Evolutionary conservation across 805 yeast genomes (phyloP).

Genomic region (Pichia nakasei): DNA sequence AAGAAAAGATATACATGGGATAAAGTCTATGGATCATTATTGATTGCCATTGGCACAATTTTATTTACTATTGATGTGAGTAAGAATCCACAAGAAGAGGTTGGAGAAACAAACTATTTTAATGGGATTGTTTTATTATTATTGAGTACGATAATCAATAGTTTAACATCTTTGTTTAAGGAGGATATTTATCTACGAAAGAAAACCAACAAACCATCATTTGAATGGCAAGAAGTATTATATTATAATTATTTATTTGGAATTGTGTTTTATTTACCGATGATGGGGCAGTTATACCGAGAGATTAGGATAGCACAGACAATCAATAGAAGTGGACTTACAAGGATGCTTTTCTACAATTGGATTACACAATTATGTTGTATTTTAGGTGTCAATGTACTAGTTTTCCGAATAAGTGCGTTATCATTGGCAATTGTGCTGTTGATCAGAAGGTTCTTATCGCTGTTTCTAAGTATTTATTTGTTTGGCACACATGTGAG

Average conservation of each 20-base stretch:
- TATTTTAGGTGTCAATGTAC: constrained; percentile 56
- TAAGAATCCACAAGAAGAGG: neutral
- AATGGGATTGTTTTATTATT: constrained; percentile 8
- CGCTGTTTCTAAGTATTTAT: constrained; percentile 46
- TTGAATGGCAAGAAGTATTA: constrained; percentile 54
- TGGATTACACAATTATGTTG: constrained; percentile 51
- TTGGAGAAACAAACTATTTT: neutral
- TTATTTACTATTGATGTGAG: constrained; percentile 27
- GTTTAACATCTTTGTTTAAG: constrained; percentile 30
- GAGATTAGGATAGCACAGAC: constrained; percentile 10
- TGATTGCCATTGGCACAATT: constrained; percentile 49
- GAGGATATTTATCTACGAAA: constrained; percentile 41
- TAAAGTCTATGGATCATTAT: constrained; percentile 42
- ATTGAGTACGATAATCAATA: constrained; percentile 29
- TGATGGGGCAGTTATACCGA: constrained; percentile 19
- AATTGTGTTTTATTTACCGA: constrained; percentile 41
- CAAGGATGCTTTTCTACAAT: constrained; percentile 31
- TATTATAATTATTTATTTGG: constrained; percentile 53
- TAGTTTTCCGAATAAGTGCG: constrained; percentile 52
- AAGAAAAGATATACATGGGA: constrained; percentile 33
- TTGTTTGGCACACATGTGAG: constrained; percentile 41
- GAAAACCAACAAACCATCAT: constrained; percentile 11
- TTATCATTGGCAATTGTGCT: constrained; percentile 55
- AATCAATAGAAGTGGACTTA: neutral
- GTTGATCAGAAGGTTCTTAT: constrained; percentile 51